Evolutionary conservation across 148 eudicot genomes (phyloP).

Genomic region (Rhododendron vialii): DNA sequence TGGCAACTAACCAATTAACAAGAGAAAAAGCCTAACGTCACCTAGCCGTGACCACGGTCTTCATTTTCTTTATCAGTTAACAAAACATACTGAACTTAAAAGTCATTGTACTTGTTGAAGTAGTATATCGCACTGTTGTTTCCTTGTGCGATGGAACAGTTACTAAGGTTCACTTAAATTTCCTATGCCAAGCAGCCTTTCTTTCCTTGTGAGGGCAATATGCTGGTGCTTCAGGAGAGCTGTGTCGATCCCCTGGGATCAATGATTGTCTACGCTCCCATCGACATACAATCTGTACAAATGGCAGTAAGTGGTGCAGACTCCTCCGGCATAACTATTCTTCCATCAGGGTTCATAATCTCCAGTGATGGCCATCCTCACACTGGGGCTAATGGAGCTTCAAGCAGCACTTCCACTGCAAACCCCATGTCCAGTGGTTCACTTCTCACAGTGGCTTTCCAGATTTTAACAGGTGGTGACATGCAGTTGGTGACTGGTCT

Average conservation of each 20-base stretch:
- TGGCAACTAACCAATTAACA: no score
- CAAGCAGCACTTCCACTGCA: constrained; percentile 5
- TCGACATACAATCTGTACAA: constrained; percentile 11
- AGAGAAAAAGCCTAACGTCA: no score
- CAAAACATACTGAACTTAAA: not conserved
- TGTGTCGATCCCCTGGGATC: constrained; percentile 31
- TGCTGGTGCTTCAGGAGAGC: constrained; percentile 42
- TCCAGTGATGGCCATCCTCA: constrained; percentile 22
- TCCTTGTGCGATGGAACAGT: not conserved
- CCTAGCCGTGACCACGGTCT: no score
- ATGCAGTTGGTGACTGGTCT: constrained; percentile 14
- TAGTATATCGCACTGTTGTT: not conserved
- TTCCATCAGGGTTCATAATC: constrained; percentile 46
- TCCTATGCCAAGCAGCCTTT: constrained; percentile 25
- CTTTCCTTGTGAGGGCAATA: constrained; percentile 11
- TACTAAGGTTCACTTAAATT: not conserved
- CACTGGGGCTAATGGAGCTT: not conserved
- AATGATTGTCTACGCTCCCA: constrained; percentile 39
- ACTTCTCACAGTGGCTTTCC: constrained; percentile 38
- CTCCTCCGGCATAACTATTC: constrained; percentile 26
- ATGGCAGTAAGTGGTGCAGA: constrained; percentile 22
- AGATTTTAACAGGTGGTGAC: constrained; percentile 17
- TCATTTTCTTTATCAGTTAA: no score
- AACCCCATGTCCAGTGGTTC: constrained; percentile 33
- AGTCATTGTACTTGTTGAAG: not conserved